phyloP scores from a whole-genome alignment of 257 asterid genomes.

The Penstemon davidsonii region DNA sequence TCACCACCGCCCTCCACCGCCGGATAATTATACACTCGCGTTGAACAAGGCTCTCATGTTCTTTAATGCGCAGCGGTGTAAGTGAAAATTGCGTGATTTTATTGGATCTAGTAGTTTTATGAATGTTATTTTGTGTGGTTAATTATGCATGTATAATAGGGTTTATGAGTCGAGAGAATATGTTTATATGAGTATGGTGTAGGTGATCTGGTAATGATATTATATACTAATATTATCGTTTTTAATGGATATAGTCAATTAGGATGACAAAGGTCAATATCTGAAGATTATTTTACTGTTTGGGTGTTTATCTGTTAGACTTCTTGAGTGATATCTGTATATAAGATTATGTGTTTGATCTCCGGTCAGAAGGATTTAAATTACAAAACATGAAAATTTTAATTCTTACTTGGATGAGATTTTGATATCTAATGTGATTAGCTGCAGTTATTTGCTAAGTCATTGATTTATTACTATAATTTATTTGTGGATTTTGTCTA shows the following conservation, averaged over 20 bases:
- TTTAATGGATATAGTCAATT: not conserved
- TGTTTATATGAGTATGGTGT: no score
- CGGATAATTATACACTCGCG: slow-evolving; percentile 88
- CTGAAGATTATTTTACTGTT: slow-evolving; percentile 4
- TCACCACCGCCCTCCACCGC: slow-evolving; percentile 69
- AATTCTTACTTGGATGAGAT: not conserved
- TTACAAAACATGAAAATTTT: not conserved
- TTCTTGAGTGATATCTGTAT: no score
- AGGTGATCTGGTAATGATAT: no score
- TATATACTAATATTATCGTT: not conserved
- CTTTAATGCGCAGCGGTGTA: slow-evolving; percentile 91
- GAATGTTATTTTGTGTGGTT: no score
- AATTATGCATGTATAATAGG: no score
- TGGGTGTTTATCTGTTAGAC: no score
- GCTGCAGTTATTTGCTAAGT: not conserved
- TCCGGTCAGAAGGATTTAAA: not conserved
- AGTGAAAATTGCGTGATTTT: slow-evolving; percentile 31
- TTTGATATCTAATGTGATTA: not conserved
- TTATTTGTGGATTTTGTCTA: slow-evolving; percentile 10
- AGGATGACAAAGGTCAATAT: not conserved
- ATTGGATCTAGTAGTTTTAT: no score
- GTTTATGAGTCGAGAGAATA: no score
- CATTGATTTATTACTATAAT: not conserved
- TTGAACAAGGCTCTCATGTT: slow-evolving; percentile 89
- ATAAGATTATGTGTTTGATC: not conserved